phyloP scores from a whole-genome alignment of 163 green algal genomes.

The Smithsoniella earleae region DNA sequence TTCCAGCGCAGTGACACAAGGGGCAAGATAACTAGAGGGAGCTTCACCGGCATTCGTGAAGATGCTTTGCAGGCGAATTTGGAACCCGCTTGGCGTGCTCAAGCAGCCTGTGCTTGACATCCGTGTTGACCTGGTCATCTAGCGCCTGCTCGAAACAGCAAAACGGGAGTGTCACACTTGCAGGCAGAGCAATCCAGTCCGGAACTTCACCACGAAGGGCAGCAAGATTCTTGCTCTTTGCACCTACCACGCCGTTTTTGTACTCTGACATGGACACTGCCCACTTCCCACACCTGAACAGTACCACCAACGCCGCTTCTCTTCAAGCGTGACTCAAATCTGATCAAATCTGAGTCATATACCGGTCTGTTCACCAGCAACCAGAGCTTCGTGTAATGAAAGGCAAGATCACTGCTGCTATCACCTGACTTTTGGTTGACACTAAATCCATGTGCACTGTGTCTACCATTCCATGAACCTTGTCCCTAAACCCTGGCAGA shows the following conservation, averaged over 20 bases:
- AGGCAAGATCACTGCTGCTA: no score
- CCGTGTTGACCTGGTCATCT: slow-evolving; percentile 55
- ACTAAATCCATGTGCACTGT: no score
- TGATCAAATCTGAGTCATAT: no score
- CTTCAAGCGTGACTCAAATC: no score
- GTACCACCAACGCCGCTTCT: no score
- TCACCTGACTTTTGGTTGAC: no score
- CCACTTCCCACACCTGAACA: slow-evolving; percentile 67
- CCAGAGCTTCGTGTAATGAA: no score
- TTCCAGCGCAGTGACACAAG: not conserved
- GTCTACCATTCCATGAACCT: no score
- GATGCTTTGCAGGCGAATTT: slow-evolving; percentile 33
- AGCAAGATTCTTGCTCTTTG: slow-evolving; percentile 93
- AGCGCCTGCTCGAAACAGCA: slow-evolving; percentile 82
- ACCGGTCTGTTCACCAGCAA: no score
- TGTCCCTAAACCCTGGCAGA: no score
- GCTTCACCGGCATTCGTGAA: slow-evolving; percentile 5
- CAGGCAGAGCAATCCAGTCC: slow-evolving; percentile 71
- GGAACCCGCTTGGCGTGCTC: slow-evolving; percentile 42
- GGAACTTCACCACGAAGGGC: slow-evolving; percentile 75
- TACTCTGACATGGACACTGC: slow-evolving; percentile 77
- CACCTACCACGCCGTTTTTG: slow-evolving; percentile 78
- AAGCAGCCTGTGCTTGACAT: slow-evolving; percentile 47
- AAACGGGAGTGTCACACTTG: slow-evolving; percentile 88
- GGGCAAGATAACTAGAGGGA: no score